Conservation (phyloP, 2,329 filamentous ascomycete genomes). For the Exophiala viscosa region DNA sequence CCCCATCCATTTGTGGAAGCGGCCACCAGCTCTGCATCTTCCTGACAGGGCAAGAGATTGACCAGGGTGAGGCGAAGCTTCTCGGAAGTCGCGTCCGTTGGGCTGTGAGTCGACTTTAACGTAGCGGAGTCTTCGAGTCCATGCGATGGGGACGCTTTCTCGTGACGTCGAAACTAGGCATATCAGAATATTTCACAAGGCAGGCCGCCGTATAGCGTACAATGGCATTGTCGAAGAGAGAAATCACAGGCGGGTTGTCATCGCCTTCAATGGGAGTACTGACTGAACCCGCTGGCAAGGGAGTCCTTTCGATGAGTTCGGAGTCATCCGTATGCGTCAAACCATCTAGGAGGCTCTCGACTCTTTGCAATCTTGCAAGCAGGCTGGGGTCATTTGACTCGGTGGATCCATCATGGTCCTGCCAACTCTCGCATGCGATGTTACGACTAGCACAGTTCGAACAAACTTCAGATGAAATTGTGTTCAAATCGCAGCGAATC, state of each 20-base stretch:
- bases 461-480: conserved; percentile 40
- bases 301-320: background rate
- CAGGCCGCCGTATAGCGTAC: background rate
- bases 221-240: conserved; percentile 5
- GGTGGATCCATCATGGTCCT: conserved; percentile 12
- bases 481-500: conserved; percentile 48
- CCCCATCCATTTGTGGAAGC: conserved; percentile 29
- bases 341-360: background rate
- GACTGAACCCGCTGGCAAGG: background rate
- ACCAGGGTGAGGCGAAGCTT: conserved; percentile 3
- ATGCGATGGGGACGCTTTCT: conserved; percentile 20
- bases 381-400: background rate
- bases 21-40: conserved; percentile 35
- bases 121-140: background rate
- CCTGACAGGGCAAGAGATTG: conserved; percentile 1
- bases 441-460: conserved; percentile 45
- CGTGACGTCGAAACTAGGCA: conserved; percentile 5
- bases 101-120: background rate
- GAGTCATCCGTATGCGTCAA: background rate
- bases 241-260: conserved; percentile 2
- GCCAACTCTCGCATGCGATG: conserved; percentile 30
- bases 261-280: conserved; percentile 1
- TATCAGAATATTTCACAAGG: background rate
- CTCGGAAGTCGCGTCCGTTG: background rate
- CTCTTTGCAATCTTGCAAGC: conserved; percentile 1